Conservation (phyloP, 768 basidiomycete genomes). For the Lyophyllum semitale region DNA sequence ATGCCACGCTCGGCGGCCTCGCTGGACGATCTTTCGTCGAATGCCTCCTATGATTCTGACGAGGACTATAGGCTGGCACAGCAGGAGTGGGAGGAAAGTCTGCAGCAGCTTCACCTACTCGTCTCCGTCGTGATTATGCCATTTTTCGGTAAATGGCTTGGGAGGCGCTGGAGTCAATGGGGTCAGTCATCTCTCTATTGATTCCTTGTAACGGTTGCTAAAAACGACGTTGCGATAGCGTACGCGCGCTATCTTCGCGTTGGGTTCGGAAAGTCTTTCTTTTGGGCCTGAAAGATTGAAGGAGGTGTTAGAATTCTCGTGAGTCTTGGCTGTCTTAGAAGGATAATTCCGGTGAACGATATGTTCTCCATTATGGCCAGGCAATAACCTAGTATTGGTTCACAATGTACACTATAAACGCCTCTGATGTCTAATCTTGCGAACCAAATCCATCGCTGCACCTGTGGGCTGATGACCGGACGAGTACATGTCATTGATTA, state of each 20-base stretch:
- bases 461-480: conserved; percentile 46
- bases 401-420: conserved; percentile 3
- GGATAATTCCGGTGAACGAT: background rate
- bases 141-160: conserved; percentile 86
- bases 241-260: conserved; percentile 71
- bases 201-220: background rate
- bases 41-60: conserved; percentile 58
- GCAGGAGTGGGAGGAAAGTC: conserved; percentile 91
- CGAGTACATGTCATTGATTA: conserved; percentile 61
- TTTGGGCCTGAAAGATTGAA: conserved; percentile 44
- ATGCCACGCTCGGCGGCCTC: conserved; percentile 70
- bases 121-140: conserved; percentile 81
- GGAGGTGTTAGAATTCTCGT: conserved; percentile 13
- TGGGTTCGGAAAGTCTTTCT: conserved; percentile 65
- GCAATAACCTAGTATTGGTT: background rate
- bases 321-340: background rate
- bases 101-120: conserved; percentile 82
- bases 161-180: conserved; percentile 84
- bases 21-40: conserved; percentile 59
- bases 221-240: conserved; percentile 39
- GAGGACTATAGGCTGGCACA: conserved; percentile 79
- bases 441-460: conserved; percentile 49
- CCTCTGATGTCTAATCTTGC: conserved; percentile 41
- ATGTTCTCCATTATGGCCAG: background rate
- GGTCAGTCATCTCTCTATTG: conserved; percentile 48